Conservation (phyloP, 768 basidiomycete genomes). For the Termitomyces sp. region DNA sequence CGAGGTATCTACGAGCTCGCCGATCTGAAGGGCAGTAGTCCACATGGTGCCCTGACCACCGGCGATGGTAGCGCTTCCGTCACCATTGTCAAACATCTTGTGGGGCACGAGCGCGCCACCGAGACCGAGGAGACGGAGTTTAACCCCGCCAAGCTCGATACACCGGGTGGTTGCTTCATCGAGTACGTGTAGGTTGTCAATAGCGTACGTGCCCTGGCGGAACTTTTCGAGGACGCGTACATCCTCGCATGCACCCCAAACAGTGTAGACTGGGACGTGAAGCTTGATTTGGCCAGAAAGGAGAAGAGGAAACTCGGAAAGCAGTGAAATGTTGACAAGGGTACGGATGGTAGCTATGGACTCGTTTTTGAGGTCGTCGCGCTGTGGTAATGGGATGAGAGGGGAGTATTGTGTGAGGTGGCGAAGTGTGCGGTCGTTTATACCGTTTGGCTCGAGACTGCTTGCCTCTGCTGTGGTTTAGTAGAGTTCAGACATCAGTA, state of each 20-base stretch:
- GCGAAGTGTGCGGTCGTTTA: slow-evolving; percentile 93
- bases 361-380: slow-evolving; percentile 66
- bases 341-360: slow-evolving; percentile 77
- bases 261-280: slow-evolving; percentile 90
- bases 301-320: slow-evolving; percentile 93
- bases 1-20: slow-evolving; percentile 96
- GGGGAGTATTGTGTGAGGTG: slow-evolving; percentile 97
- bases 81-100: slow-evolving; percentile 93
- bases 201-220: slow-evolving; percentile 73
- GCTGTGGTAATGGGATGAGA: slow-evolving; percentile 80
- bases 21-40: slow-evolving; percentile 96
- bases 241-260: slow-evolving; percentile 98
- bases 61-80: slow-evolving; percentile 94
- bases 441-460: slow-evolving; percentile 66
- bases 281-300: slow-evolving; percentile 89
- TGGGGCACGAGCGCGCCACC: slow-evolving; percentile 94
- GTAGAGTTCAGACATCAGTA: neutral
- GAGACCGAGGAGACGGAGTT: slow-evolving; percentile 90
- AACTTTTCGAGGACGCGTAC: slow-evolving; percentile 91
- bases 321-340: slow-evolving; percentile 69
- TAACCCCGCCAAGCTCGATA: slow-evolving; percentile 89
- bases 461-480: slow-evolving; percentile 49
- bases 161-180: slow-evolving; percentile 95
- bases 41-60: slow-evolving; percentile 99
- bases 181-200: slow-evolving; percentile 88